These are phyloP conservation scores for Acorus calamus DNA, from an alignment of 106 monocot species.

Conservation along the genomic window DNA sequence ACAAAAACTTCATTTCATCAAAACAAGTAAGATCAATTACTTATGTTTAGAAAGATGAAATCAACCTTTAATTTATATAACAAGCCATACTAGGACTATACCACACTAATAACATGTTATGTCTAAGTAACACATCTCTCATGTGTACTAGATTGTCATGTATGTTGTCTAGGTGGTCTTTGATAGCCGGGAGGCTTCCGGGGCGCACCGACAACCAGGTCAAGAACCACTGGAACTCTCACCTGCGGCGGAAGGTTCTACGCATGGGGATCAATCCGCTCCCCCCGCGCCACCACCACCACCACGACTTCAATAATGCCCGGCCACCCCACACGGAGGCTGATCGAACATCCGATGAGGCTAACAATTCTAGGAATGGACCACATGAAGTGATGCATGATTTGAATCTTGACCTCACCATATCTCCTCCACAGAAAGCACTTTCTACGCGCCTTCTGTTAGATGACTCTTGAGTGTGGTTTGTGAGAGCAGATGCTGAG, in stretches of 20 bases:
- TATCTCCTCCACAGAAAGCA: background rate
- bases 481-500: no score
- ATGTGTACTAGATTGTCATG: background rate
- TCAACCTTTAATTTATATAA: no score
- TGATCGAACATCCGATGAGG: background rate
- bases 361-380: background rate
- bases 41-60: no score
- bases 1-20: no score
- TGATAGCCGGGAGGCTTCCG: constrained; percentile 40
- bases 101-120: no score
- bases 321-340: background rate
- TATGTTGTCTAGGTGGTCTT: constrained; percentile 22
- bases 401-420: constrained; percentile 29
- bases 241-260: constrained; percentile 16
- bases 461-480: no score
- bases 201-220: constrained; percentile 37
- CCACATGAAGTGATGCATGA: constrained; percentile 3
- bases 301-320: background rate
- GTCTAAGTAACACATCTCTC: no score
- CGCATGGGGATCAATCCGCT: constrained; percentile 14
- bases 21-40: no score
- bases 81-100: no score
- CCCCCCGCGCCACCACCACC: background rate
- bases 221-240: constrained; percentile 42
- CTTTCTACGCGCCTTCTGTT: no score